These are phyloP conservation scores for Cochlearia excelsa DNA, from an alignment of 345 rosid species.

Conservation along the genomic window DNA sequence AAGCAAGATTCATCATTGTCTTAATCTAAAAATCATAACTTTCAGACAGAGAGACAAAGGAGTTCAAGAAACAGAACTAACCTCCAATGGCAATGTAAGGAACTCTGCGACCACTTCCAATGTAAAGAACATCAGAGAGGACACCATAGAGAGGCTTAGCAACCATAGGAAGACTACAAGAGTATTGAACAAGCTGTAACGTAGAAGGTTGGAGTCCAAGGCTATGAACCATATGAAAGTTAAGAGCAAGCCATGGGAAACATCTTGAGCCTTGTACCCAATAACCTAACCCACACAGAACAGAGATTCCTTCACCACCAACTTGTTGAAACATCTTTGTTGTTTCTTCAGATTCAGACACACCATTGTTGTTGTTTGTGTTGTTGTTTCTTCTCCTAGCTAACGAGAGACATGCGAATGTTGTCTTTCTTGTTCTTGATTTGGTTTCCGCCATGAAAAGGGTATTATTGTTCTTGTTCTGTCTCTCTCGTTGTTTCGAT, in stretches of 20 bases:
- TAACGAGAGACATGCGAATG: slow-evolving; percentile 40
- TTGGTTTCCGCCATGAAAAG: slow-evolving; percentile 28
- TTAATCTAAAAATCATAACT: too few species aligned
- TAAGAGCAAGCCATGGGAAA: slow-evolving; percentile 92
- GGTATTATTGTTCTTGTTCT: slow-evolving; percentile 19
- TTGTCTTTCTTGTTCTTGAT: slow-evolving; percentile 23
- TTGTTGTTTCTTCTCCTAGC: slow-evolving; percentile 19
- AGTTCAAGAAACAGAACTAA: slow-evolving; percentile 30
- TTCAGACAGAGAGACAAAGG: not conserved
- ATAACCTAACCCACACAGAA: slow-evolving; percentile 80
- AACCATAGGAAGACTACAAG: slow-evolving; percentile 79
- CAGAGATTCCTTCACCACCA: slow-evolving; percentile 52
- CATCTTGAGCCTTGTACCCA: slow-evolving; percentile 89
- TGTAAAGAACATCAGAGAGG: slow-evolving; percentile 65
- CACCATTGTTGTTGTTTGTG: slow-evolving; percentile 15
- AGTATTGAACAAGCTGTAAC: slow-evolving; percentile 81
- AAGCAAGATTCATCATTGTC: not conserved
- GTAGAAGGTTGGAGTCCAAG: slow-evolving; percentile 66
- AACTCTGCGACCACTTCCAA: slow-evolving; percentile 63
- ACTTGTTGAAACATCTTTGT: slow-evolving; percentile 28
- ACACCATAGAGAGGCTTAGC: slow-evolving; percentile 78
- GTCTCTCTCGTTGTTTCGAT: slow-evolving; percentile 22
- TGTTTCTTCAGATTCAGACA: slow-evolving; percentile 32
- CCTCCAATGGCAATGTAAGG: slow-evolving; percentile 90
- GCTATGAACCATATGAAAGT: slow-evolving; percentile 74